Evolutionary conservation across 371 early-diverging fungal genomes (phyloP).

Genomic region (Zychaea mexicana): DNA sequence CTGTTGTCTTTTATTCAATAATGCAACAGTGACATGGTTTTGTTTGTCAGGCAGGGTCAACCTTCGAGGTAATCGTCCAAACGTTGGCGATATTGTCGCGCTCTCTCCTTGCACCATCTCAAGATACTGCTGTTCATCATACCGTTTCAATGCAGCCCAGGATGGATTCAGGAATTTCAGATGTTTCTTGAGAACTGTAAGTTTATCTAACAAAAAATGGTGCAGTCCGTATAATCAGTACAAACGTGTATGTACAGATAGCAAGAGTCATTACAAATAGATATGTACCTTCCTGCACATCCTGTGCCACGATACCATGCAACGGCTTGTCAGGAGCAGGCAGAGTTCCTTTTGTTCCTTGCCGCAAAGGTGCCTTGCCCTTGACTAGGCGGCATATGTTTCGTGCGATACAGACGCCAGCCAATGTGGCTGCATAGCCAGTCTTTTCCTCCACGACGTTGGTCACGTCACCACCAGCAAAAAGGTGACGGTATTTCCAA

Average conservation of each 20-base stretch:
- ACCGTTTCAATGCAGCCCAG: constrained; percentile 36
- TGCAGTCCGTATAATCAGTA: neutral
- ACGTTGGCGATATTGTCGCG: constrained; percentile 8
- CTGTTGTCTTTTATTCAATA: too few relatives aligned
- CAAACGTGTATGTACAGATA: too few relatives aligned
- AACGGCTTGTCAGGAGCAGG: constrained; percentile 36
- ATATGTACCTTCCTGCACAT: constrained; percentile 18
- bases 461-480: constrained; percentile 71
- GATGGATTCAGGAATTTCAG: constrained; percentile 27
- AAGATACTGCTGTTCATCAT: constrained; percentile 32
- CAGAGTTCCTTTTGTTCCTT: constrained; percentile 40
- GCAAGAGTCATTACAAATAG: constrained; percentile 2
- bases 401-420: constrained; percentile 51
- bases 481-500: constrained; percentile 56
- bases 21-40: neutral
- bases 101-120: constrained; percentile 29
- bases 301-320: constrained; percentile 36
- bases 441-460: constrained; percentile 64
- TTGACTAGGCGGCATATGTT: constrained; percentile 51
- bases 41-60: constrained; percentile 9
- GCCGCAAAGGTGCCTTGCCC: constrained; percentile 40
- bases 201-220: constrained; percentile 13
- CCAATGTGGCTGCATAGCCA: constrained; percentile 59
- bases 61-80: constrained; percentile 22
- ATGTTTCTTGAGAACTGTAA: constrained; percentile 18